Evolutionary conservation across 2,329 filamentous ascomycete species (phyloP).

Genomic region (Fusarium subtropicale): DNA sequence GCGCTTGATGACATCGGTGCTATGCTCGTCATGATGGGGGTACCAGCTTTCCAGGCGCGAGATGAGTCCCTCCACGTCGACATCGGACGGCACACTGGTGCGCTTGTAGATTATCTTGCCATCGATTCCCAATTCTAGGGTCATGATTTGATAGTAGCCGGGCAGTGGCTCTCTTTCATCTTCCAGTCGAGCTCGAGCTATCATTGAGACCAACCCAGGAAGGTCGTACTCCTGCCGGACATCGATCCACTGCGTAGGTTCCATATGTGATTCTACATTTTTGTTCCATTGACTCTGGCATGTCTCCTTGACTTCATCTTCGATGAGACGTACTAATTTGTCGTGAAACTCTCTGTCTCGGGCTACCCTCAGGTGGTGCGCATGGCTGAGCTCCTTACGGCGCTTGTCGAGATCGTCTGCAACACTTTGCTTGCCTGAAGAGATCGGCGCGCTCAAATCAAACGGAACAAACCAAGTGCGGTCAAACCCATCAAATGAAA

Average conservation of each 20-base stretch:
- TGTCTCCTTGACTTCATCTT: slow-evolving; percentile 29
- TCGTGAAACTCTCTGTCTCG: not conserved
- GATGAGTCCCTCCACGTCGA: slow-evolving; percentile 13
- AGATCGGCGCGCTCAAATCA: slow-evolving; percentile 21
- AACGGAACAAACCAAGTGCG: slow-evolving; percentile 42
- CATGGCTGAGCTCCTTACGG: slow-evolving; percentile 4
- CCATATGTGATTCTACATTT: not conserved
- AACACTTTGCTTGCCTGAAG: slow-evolving; percentile 16
- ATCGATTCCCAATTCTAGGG: slow-evolving; percentile 34
- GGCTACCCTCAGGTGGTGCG: not conserved
- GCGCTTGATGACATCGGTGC: slow-evolving; percentile 7
- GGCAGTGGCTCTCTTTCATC: slow-evolving; percentile 31
- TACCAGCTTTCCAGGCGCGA: slow-evolving; percentile 37
- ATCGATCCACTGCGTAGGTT: slow-evolving; percentile 28
- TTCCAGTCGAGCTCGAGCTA: slow-evolving; percentile 37
- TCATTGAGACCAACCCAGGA: slow-evolving; percentile 25
- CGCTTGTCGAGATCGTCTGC: slow-evolving; percentile 21
- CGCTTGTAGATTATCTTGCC: slow-evolving; percentile 31
- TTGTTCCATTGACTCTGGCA: slow-evolving; percentile 39
- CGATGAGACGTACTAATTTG: slow-evolving; percentile 8
- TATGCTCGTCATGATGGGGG: slow-evolving; percentile 24
- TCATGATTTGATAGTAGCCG: slow-evolving; percentile 29
- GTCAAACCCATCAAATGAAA: slow-evolving; percentile 43
- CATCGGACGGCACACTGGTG: slow-evolving; percentile 19
- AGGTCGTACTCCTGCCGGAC: slow-evolving; percentile 9